Percentiles rank a stretch among this genome's conserved stretches.
Evolutionary conservation across 306 rosid species (phyloP).

Genomic region (Carpinus fangiana): DNA sequence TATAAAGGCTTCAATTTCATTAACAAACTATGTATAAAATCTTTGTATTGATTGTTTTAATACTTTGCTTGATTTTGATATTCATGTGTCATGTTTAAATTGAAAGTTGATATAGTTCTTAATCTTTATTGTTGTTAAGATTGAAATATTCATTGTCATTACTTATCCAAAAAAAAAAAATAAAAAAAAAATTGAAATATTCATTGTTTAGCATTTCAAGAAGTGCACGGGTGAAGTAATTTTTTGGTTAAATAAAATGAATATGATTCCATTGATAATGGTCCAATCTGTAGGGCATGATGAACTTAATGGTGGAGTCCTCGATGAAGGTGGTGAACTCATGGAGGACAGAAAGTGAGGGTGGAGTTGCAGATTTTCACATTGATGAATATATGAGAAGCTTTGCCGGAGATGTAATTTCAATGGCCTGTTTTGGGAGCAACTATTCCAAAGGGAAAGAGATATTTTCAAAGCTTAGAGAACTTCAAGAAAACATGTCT

Average conservation of each 20-base stretch:
- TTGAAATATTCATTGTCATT: too few species aligned
- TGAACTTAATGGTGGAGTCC: slow-evolving; percentile 21
- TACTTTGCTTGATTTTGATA: too few species aligned
- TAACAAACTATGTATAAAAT: too few species aligned
- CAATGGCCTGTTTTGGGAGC: slow-evolving; percentile 42
- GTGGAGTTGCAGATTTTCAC: slow-evolving; percentile 17
- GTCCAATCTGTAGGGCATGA: slow-evolving; percentile 20
- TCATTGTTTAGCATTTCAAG: too few species aligned
- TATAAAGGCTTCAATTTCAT: too few species aligned
- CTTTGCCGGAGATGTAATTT: slow-evolving; percentile 34
- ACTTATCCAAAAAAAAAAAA: too few species aligned
- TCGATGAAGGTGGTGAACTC: slow-evolving; percentile 17
- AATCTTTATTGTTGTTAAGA: neutral
- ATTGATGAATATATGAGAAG: slow-evolving; percentile 28
- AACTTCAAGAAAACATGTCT: slow-evolving; percentile 13
- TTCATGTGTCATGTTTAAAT: neutral
- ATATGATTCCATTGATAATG: too few species aligned
- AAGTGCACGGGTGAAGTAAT: too few species aligned
- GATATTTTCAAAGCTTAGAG: slow-evolving; percentile 21
- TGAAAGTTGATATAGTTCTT: neutral
- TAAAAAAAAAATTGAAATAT: too few species aligned
- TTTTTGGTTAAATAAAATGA: too few species aligned
- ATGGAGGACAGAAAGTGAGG: slow-evolving; percentile 23
- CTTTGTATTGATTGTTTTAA: too few species aligned
- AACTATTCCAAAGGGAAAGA: slow-evolving; percentile 21